phyloP scores from a whole-genome alignment of 768 basidiomycete species.

The Leucocoprinus sp. region DNA sequence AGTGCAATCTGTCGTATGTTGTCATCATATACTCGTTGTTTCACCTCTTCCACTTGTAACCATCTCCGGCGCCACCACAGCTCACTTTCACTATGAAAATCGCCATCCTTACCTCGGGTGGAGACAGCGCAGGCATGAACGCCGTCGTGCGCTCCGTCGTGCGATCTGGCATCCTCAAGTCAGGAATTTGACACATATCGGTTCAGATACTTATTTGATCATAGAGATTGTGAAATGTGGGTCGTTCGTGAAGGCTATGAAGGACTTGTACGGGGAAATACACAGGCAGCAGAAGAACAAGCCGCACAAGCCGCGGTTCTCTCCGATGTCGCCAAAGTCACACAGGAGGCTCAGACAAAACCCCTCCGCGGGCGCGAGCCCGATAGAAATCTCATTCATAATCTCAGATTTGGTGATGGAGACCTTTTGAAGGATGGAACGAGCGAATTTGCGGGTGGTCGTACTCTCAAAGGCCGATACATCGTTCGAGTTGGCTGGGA shows the following conservation, averaged over 20 bases:
- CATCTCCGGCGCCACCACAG: not conserved
- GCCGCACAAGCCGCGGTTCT: constrained; percentile 12
- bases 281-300: constrained; percentile 22
- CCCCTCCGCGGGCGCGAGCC: constrained; percentile 18
- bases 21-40: no score
- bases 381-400: constrained; percentile 45
- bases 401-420: constrained; percentile 79
- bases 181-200: constrained; percentile 18
- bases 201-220: constrained; percentile 1
- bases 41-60: not conserved
- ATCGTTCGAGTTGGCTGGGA: constrained; percentile 98
- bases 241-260: constrained; percentile 98
- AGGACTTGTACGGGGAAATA: constrained; percentile 92
- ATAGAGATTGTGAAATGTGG: constrained; percentile 91
- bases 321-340: constrained; percentile 18
- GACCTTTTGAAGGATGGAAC: constrained; percentile 73
- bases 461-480: constrained; percentile 81
- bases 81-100: constrained; percentile 57
- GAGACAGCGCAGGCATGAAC: constrained; percentile 98
- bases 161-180: constrained; percentile 88
- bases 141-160: constrained; percentile 92
- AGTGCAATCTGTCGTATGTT: no score
- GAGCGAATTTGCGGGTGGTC: constrained; percentile 58
- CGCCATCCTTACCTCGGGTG: constrained; percentile 91
- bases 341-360: constrained; percentile 13